phyloP scores from a whole-genome alignment of 345 rosid species.

The rapeseed (Brassica napus) region DNA sequence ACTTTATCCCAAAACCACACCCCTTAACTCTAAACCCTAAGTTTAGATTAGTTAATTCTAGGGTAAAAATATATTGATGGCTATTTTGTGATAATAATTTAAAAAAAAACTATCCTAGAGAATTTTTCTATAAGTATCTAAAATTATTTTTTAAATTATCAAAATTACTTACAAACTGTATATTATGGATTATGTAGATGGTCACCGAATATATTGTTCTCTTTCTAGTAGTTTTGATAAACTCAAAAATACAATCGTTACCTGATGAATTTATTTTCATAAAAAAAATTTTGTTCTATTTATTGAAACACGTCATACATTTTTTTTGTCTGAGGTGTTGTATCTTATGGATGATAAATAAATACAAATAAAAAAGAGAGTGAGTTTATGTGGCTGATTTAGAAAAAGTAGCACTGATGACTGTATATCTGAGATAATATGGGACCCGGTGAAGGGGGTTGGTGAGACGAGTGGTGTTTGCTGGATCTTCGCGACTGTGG shows the following conservation, averaged over 20 bases:
- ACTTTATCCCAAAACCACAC: too few relatives aligned
- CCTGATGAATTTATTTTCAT: neutral
- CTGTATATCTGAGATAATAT: slow-evolving; percentile 21
- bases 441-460: slow-evolving; percentile 19
- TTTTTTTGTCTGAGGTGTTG: neutral
- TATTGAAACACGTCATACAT: neutral
- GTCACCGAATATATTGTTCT: neutral
- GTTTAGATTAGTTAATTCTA: too few relatives aligned
- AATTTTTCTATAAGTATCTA: too few relatives aligned
- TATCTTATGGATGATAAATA: neutral
- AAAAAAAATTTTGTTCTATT: neutral
- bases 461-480: slow-evolving; percentile 41
- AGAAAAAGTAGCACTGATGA: slow-evolving; percentile 18
- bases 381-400: slow-evolving; percentile 24
- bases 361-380: neutral
- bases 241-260: neutral
- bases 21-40: too few relatives aligned
- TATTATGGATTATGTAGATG: too few relatives aligned
- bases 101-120: too few relatives aligned
- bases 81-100: too few relatives aligned
- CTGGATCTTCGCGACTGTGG: slow-evolving; percentile 31
- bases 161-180: neutral
- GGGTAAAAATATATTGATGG: too few relatives aligned
- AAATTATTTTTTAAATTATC: too few relatives aligned
- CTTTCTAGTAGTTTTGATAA: neutral